phyloP scores from a whole-genome alignment of 208 protist genomes.

The Leishmania gerbilli region DNA sequence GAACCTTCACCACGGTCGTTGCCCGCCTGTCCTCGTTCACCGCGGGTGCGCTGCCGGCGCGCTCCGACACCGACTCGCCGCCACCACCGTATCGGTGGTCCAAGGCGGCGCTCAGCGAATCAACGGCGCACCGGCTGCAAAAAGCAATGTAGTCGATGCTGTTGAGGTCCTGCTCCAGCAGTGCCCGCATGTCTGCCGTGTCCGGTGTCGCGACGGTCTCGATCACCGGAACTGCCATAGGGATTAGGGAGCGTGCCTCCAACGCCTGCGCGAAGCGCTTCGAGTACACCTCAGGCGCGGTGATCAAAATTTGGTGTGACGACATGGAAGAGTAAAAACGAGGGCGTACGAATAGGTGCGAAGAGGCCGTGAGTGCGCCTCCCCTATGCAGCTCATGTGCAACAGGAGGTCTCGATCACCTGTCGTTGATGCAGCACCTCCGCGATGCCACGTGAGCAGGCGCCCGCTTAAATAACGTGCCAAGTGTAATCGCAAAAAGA shows the following conservation, averaged over 20 bases:
- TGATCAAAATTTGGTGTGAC: slow-evolving; percentile 5
- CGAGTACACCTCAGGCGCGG: slow-evolving; percentile 22
- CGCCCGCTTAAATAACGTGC: neutral
- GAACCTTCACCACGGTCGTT: neutral
- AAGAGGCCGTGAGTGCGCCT: neutral
- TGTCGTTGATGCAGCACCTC: neutral
- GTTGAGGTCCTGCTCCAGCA: slow-evolving; percentile 9
- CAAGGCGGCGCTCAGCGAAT: slow-evolving; percentile 10
- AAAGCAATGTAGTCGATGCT: slow-evolving; percentile 24
- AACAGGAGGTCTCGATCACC: neutral
- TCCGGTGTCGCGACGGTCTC: slow-evolving; percentile 18
- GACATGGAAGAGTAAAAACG: neutral
- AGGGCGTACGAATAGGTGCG: neutral
- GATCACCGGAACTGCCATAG: slow-evolving; percentile 13
- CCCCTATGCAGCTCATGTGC: neutral
- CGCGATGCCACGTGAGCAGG: neutral
- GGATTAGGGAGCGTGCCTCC: slow-evolving; percentile 16
- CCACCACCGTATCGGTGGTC: slow-evolving; percentile 1
- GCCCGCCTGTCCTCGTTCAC: neutral
- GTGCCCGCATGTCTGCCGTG: slow-evolving; percentile 13
- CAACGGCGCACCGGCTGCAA: slow-evolving; percentile 26
- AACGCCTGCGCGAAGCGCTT: slow-evolving; percentile 16
- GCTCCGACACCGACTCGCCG: neutral
- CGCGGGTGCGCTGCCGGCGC: neutral
- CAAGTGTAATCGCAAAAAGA: neutral